These are phyloP conservation scores for Gyrodon lividus DNA, from an alignment of 768 basidiomycete genomes.

Conservation along the genomic window DNA sequence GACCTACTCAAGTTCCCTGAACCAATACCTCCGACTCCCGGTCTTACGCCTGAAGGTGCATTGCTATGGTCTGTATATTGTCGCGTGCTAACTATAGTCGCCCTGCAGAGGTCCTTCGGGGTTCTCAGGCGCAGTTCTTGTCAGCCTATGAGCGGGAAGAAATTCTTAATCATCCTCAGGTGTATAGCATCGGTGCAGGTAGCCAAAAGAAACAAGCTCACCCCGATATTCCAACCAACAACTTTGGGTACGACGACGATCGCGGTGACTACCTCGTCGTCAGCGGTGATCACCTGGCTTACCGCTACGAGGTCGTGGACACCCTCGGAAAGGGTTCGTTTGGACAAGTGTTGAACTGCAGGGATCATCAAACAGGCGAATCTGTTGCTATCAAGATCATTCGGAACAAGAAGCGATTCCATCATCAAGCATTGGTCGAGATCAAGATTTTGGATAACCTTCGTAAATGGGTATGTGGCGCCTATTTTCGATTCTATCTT, in stretches of 20 bases:
- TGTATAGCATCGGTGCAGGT: constrained; percentile 79
- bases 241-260: constrained; percentile 96
- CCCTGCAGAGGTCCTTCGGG: constrained; percentile 59
- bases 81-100: constrained; percentile 7
- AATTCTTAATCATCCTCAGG: constrained; percentile 79
- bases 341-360: constrained; percentile 93
- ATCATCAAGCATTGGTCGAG: constrained; percentile 97
- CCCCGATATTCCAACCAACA: constrained; percentile 71
- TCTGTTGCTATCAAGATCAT: constrained; percentile 99
- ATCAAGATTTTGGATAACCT: constrained; percentile 97
- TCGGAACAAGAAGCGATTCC: constrained; percentile 98
- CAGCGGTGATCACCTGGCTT: constrained; percentile 88
- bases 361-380: constrained; percentile 91
- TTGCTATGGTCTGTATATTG: constrained; percentile 12
- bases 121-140: constrained; percentile 65
- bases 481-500: neutral
- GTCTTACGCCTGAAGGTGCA: constrained; percentile 71
- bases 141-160: constrained; percentile 91
- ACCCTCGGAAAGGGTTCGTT: constrained; percentile 98
- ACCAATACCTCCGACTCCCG: constrained; percentile 67
- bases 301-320: constrained; percentile 92
- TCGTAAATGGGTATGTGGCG: constrained; percentile 86
- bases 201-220: constrained; percentile 84
- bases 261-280: constrained; percentile 95
- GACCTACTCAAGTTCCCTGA: constrained; percentile 91